These are phyloP conservation scores for Neostapfia colusana DNA, from an alignment of 176 grass and related monocot species.

Conservation along the genomic window DNA sequence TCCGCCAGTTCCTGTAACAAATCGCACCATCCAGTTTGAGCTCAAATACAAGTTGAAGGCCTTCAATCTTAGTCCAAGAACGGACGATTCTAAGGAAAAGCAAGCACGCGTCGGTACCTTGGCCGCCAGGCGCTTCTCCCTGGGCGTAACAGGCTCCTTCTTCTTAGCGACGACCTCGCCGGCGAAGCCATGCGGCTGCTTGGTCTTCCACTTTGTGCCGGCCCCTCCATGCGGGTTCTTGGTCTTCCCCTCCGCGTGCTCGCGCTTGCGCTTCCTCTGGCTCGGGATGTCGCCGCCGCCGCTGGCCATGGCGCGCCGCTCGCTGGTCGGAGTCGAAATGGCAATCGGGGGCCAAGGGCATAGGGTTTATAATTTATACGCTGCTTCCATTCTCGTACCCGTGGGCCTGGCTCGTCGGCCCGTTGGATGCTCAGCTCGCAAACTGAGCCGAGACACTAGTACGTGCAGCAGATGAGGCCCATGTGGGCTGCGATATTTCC, in stretches of 20 bases:
- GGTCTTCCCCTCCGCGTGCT: conserved; percentile 20
- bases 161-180: conserved; percentile 23
- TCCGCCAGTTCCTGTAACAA: conserved; percentile 57
- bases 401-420: background rate
- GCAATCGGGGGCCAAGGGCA: background rate
- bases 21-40: background rate
- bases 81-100: background rate
- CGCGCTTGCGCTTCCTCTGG: conserved; percentile 58
- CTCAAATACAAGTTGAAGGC: background rate
- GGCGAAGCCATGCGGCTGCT: background rate
- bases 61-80: background rate
- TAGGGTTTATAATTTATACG: conserved; percentile 42
- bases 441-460: background rate
- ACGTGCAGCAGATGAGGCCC: background rate
- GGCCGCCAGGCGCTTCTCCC: too few relatives aligned
- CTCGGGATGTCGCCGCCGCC: conserved; percentile 14
- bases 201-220: conserved; percentile 35
- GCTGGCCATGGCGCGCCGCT: conserved; percentile 28
- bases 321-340: background rate
- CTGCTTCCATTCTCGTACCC: background rate
- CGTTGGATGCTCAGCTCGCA: background rate
- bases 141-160: conserved; percentile 42
- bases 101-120: conserved; percentile 40
- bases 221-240: background rate
- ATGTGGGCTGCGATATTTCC: background rate